Conservation (phyloP, 495 filamentous ascomycete genomes). For the Penicillium ucsense region DNA sequence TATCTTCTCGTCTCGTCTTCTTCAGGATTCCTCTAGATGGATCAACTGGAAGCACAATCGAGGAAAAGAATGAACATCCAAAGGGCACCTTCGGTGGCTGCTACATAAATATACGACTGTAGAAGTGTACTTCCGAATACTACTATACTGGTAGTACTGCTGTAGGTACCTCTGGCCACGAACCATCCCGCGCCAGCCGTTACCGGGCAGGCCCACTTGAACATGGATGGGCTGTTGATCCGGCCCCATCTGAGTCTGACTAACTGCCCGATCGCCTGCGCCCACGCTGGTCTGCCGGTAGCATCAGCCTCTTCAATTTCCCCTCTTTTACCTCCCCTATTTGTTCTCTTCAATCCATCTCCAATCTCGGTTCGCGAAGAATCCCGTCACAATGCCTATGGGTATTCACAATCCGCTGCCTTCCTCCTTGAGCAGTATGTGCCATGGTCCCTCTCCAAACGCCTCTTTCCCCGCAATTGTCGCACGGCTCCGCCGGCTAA, state of each 20-base stretch:
- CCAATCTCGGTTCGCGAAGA: neutral
- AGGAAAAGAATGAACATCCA: too few relatives aligned
- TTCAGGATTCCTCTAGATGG: too few relatives aligned
- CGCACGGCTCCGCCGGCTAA: conserved; percentile 18
- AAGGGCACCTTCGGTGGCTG: too few relatives aligned
- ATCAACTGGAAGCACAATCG: too few relatives aligned
- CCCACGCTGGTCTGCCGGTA: neutral
- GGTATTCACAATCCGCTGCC: conserved; percentile 63
- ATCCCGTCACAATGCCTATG: conserved; percentile 39
- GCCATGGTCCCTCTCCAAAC: neutral
- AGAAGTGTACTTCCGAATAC: too few relatives aligned
- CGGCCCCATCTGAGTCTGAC: conserved; percentile 20
- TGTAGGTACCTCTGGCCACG: neutral
- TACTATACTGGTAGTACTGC: too few relatives aligned
- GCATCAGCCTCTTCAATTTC: conserved; percentile 9
- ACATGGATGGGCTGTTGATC: neutral
- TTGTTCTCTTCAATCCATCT: too few relatives aligned
- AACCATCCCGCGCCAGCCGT: conserved; percentile 19
- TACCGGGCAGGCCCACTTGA: conserved; percentile 25
- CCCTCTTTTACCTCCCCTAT: conserved; percentile 3
- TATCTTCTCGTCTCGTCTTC: too few relatives aligned
- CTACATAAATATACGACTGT: too few relatives aligned
- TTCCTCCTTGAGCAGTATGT: conserved; percentile 53
- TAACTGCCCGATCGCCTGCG: conserved; percentile 12
- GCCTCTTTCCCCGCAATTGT: conserved; percentile 31